phyloP scores from a whole-genome alignment of 495 filamentous ascomycete genomes.

The Neurospora tetrasperma region DNA sequence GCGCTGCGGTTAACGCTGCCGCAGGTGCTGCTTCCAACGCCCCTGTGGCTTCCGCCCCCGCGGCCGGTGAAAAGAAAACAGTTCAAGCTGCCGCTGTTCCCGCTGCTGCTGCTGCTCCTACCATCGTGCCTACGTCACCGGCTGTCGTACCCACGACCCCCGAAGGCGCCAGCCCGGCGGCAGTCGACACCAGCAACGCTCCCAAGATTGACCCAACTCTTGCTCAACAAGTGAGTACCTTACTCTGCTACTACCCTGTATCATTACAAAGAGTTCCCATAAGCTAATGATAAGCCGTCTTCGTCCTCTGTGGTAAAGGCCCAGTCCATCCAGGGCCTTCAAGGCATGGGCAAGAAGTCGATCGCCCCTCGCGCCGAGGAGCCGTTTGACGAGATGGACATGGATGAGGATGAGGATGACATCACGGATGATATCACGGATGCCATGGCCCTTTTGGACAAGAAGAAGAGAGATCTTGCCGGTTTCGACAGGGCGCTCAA shows the following conservation, averaged over 20 bases:
- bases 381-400: background rate
- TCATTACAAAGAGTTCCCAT: background rate
- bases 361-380: slow-evolving; percentile 30
- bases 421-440: background rate
- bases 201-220: slow-evolving; percentile 23
- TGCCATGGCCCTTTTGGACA: slow-evolving; percentile 1
- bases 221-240: slow-evolving; percentile 23
- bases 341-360: slow-evolving; percentile 39
- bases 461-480: slow-evolving; percentile 31
- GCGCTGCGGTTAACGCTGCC: slow-evolving; percentile 37
- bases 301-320: slow-evolving; percentile 10
- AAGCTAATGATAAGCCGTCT: slow-evolving; percentile 4
- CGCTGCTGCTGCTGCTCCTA: slow-evolving; percentile 9
- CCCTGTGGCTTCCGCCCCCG: slow-evolving; percentile 1
- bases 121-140: slow-evolving; percentile 4
- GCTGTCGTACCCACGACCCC: background rate
- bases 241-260: background rate
- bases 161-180: slow-evolving; percentile 12
- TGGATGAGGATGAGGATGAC: background rate
- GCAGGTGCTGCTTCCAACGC: slow-evolving; percentile 16
- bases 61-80: slow-evolving; percentile 4
- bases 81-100: slow-evolving; percentile 7
- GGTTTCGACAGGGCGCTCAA: slow-evolving; percentile 40
- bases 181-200: slow-evolving; percentile 9
- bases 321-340: slow-evolving; percentile 31